phyloP scores from a whole-genome alignment of 306 rosid species.

The Acacia acuminata region DNA sequence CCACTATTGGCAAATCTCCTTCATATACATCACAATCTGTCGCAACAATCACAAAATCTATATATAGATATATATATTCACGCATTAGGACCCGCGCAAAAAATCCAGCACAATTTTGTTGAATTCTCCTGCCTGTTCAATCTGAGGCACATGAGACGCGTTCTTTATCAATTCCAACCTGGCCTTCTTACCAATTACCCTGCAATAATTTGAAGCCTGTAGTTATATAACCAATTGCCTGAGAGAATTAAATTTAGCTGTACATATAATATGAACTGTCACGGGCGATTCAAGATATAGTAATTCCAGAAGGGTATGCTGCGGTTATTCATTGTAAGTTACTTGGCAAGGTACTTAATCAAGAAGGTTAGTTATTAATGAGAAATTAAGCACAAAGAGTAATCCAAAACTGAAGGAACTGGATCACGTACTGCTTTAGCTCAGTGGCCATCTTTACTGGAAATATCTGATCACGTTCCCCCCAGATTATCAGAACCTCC shows the following conservation, averaged over 20 bases:
- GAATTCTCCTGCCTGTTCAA: conserved; percentile 62
- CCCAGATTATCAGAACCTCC: conserved; percentile 90
- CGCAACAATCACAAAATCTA: not conserved
- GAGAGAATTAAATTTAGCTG: not conserved
- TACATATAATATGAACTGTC: not conserved
- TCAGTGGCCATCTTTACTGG: conserved; percentile 70
- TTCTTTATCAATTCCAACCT: conserved; percentile 69
- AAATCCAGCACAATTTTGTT: conserved; percentile 61
- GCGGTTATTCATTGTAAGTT: not conserved
- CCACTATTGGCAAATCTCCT: not conserved
- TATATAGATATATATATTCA: not conserved
- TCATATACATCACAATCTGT: not conserved
- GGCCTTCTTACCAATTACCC: conserved; percentile 64
- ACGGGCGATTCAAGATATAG: not conserved
- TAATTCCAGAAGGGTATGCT: not conserved
- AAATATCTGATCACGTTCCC: conserved; percentile 73
- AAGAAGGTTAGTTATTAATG: not conserved
- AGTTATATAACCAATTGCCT: not conserved
- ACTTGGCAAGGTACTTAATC: not conserved
- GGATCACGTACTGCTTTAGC: conserved; percentile 62
- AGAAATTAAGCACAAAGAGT: not conserved
- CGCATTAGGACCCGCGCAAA: conserved; percentile 31
- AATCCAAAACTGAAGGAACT: not conserved
- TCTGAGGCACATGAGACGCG: conserved; percentile 78
- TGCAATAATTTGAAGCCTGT: conserved; percentile 31